These are phyloP conservation scores for Starmera dryadoides DNA, from an alignment of 805 yeast genomes.

Conservation along the genomic window DNA sequence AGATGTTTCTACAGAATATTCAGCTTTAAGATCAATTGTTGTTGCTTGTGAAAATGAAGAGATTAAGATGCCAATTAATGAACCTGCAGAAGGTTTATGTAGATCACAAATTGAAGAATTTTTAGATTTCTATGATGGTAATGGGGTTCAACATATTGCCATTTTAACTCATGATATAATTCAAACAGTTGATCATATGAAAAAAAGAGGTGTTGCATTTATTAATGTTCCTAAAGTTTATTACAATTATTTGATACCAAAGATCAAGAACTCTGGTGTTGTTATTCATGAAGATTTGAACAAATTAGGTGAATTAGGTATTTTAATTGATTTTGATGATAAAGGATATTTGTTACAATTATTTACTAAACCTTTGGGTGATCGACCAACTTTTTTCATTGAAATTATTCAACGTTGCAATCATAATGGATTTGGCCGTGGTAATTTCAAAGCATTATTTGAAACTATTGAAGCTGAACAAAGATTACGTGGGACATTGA, in stretches of 20 bases:
- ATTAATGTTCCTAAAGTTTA: conserved; percentile 52
- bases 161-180: conserved; percentile 56
- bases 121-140: conserved; percentile 64
- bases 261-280: conserved; percentile 38
- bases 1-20: conserved; percentile 60
- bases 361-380: conserved; percentile 69
- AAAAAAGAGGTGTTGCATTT: conserved; percentile 61
- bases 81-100: conserved; percentile 64
- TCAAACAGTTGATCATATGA: conserved; percentile 42
- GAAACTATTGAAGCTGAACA: conserved; percentile 81
- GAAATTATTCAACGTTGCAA: conserved; percentile 77
- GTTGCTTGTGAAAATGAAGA: conserved; percentile 62
- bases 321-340: conserved; percentile 73
- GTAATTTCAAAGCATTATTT: conserved; percentile 76
- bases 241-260: conserved; percentile 40
- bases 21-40: conserved; percentile 68
- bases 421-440: conserved; percentile 85
- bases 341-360: conserved; percentile 73
- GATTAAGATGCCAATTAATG: conserved; percentile 79
- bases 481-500: conserved; percentile 55
- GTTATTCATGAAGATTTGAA: conserved; percentile 45
- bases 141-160: conserved; percentile 85
- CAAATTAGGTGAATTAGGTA: conserved; percentile 40
- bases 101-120: conserved; percentile 81
- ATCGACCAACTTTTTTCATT: conserved; percentile 75